Base-by-base conservation (phyloP, 352 stramenopile genomes). In the Peronospora farinosa region DNA sequence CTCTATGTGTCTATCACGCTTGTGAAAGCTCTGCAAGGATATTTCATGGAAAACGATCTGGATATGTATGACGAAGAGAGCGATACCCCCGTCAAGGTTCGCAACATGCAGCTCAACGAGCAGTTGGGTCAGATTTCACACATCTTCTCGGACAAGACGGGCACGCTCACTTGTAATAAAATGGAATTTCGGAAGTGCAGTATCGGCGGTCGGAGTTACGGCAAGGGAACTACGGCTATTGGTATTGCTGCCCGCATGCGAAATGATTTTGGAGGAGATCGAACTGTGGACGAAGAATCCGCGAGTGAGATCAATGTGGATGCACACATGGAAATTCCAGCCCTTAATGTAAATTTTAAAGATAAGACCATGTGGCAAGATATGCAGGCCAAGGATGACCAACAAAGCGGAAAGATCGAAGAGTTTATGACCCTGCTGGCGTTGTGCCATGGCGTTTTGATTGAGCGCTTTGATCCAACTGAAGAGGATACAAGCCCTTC, bases 121-220 rank as follows among this genome's bases (percentile, higher is more conserved):
- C 78, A 95, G 41, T 63, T 95, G 9, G 84, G 84, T 4, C 77
- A 94, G 44, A 92, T 99, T 40, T 94, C 96, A 39, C 97, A 99
- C 65, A 95, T 99, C 17, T 99, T 99, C 64, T 98, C 77, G 1
- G 83, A 95, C 56, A 95, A 95, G 47, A 95, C 84, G 0, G 83
- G 83, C 13, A 95, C 84, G 0, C 57, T 95, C 0, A 95, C 84
- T 2, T 93, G 83, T 61, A 95, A 95, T 63, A 86, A 84, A 49
- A 95, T 95, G 84, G 84, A 95, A 53, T 95, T 95, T 51, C 78
- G 84, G 19, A 95, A 95, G 59, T 92, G 80, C 54, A 88, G 72
- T 19, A 87, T 95, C 45, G 72, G 75, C 40, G 84, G 84, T 5
- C 64, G 70, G 13, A 85, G 68, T 23, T 95, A 95, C 51, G 84